Evolutionary conservation across 2,329 filamentous ascomycete genomes (phyloP), one percentile per base, ranked within the genome.

Genomic region (Cadophora luteo-olivacea): DNA sequence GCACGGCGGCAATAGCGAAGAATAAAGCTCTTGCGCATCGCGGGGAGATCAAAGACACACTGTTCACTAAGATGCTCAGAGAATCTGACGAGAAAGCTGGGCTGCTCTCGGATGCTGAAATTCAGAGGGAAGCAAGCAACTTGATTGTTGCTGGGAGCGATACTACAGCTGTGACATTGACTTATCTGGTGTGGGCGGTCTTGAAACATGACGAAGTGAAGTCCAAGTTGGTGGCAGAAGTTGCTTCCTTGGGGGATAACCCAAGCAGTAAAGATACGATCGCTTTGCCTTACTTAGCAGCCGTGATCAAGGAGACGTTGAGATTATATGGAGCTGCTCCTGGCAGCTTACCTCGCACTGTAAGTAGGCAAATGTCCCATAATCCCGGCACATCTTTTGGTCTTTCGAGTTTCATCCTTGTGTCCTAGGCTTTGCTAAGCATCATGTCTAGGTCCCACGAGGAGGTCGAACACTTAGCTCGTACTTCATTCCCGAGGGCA

Each of bases 111-210:
- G 61, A 65, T 33, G n/a, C 32, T 19, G 25, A 38, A 3, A 32
- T 69, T 6, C 24, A 41, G n/a, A 33, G 36, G 6, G 67, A 71
- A 65, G 69, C 69, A 6, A 52, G 54, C 19, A 58, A 52, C 12
- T 51, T 81, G 41, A 77, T 80, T 22, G 75, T 80, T 45, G 79
- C 79, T 36, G 79, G 79, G 5, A 79, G 77, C 48, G 82, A 83
- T 68, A 83, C 81, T 12, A 82, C 80, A 0, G 76, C 80, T 19
- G 77, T 77, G 0, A 78, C 80, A 0, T 69, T 83, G 48, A 78
- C 79, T 5, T 71, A 69, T 68, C 55, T 71, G 16, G 52, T 69
- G 14, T 71, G 68, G 69, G 62, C 58, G 6, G 51, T 67, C 19
- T 49, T 69, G 36, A 69, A 69, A 12, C 33, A 65, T 22, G 51